phyloP scores from a whole-genome alignment of 306 rosid genomes.

The Cucumis hystrix region DNA sequence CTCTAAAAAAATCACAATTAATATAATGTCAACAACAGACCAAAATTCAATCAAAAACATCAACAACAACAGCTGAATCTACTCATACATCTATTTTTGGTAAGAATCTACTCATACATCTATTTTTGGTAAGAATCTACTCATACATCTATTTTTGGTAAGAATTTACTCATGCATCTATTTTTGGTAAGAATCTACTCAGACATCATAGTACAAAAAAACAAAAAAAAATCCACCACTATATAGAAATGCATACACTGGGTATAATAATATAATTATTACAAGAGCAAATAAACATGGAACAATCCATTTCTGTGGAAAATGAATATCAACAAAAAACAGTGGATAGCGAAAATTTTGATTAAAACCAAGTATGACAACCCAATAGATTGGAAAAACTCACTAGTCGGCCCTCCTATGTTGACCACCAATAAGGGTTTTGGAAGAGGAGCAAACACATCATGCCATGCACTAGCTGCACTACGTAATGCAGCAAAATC shows the following conservation, averaged over 20 bases:
- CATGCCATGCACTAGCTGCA: constrained; percentile 77
- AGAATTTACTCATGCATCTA: no score
- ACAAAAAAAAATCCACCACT: not conserved
- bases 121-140: not conserved
- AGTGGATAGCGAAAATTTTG: no score
- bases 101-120: not conserved
- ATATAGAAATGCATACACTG: not conserved
- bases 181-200: not conserved
- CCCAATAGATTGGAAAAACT: constrained; percentile 9
- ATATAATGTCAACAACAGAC: not conserved
- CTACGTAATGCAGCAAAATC: constrained; percentile 72
- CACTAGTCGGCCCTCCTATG: constrained; percentile 78
- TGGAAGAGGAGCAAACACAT: constrained; percentile 56
- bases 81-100: no score
- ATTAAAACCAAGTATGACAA: not conserved
- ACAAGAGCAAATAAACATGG: not conserved
- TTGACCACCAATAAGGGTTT: constrained; percentile 83
- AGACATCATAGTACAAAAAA: not conserved
- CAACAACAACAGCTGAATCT: not conserved
- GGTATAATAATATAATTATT: not conserved
- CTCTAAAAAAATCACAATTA: not conserved
- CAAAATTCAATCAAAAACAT: not conserved
- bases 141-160: no score
- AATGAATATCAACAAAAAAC: not conserved
- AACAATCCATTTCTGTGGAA: not conserved